Conservation (phyloP, 2,329 filamentous ascomycete genomes). For the Clarireedia sp. region DNA sequence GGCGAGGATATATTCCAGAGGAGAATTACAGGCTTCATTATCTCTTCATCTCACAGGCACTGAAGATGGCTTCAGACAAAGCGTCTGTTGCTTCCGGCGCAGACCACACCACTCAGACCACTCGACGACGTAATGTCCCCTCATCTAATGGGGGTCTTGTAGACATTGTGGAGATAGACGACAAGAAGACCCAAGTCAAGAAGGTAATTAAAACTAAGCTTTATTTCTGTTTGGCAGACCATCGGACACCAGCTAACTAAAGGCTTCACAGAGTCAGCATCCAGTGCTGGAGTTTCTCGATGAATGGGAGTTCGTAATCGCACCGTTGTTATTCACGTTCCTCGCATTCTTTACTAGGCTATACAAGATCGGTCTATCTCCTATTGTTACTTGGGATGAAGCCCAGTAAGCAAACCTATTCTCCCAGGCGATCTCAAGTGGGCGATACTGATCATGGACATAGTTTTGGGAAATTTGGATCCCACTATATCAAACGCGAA, state of each 20-base stretch:
- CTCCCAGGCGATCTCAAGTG: too few relatives aligned
- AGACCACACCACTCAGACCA: constrained; percentile 44
- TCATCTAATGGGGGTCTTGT: constrained; percentile 32
- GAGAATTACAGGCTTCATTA: not conserved
- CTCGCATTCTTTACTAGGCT: constrained; percentile 59
- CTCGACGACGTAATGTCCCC: constrained; percentile 47
- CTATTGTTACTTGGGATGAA: constrained; percentile 71
- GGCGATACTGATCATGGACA: constrained; percentile 12
- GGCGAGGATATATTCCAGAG: not conserved
- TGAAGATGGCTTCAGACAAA: constrained; percentile 35
- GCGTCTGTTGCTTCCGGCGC: constrained; percentile 52
- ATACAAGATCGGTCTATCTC: constrained; percentile 63
- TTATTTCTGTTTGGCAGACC: not conserved
- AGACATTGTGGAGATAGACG: constrained; percentile 38
- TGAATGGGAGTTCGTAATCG: constrained; percentile 55
- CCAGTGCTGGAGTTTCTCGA: constrained; percentile 55
- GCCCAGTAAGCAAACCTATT: constrained; percentile 51
- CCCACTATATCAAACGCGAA: constrained; percentile 97
- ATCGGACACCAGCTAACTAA: constrained; percentile 17
- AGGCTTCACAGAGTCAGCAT: constrained; percentile 35
- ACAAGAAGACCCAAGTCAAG: constrained; percentile 51
- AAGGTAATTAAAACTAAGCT: constrained; percentile 37
- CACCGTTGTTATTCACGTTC: constrained; percentile 52
- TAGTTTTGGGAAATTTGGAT: constrained; percentile 95
- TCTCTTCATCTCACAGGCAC: not conserved